phyloP scores from a whole-genome alignment of 2,329 filamentous ascomycete genomes.

The Bipolaris bicolor region DNA sequence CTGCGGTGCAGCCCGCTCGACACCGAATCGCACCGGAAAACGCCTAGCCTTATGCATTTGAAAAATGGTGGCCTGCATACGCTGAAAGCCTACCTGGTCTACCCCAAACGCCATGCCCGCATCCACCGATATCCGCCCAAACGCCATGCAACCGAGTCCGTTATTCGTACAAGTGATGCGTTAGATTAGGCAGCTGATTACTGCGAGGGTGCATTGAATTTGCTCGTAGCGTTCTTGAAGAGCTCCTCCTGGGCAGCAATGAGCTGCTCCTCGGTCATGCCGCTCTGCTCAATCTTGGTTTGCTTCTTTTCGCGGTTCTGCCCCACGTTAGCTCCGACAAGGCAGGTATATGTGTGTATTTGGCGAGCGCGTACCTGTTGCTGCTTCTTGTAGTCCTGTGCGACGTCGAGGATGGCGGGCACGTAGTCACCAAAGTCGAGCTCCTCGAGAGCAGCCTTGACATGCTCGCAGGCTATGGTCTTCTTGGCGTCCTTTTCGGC shows the following conservation, averaged over 20 bases:
- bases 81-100: slow-evolving; percentile 23
- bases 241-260: slow-evolving; percentile 88
- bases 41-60: slow-evolving; percentile 13
- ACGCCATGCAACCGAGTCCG: slow-evolving; percentile 30
- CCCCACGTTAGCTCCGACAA: slow-evolving; percentile 20
- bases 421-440: slow-evolving; percentile 94
- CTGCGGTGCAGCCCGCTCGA: slow-evolving; percentile 1
- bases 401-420: slow-evolving; percentile 82
- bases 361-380: slow-evolving; percentile 72
- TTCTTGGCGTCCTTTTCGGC: slow-evolving; percentile 99
- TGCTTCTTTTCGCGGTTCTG: slow-evolving; percentile 95
- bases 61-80: slow-evolving; percentile 10
- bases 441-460: slow-evolving; percentile 90
- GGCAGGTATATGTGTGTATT: too few relatives aligned
- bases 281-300: slow-evolving; percentile 95
- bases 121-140: slow-evolving; percentile 22
- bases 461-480: slow-evolving; percentile 97
- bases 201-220: slow-evolving; percentile 64
- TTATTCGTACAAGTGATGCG: slow-evolving; percentile 17
- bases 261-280: slow-evolving; percentile 88
- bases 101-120: slow-evolving; percentile 33
- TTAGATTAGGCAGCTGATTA: slow-evolving; percentile 10
- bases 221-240: slow-evolving; percentile 79
- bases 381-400: slow-evolving; percentile 88
- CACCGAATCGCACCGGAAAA: slow-evolving; percentile 2